Percentiles rank a stretch among this genome's conserved stretches.
phyloP scores from a whole-genome alignment of 164 flowering plant genomes.

The Cinnamomum micranthum region DNA sequence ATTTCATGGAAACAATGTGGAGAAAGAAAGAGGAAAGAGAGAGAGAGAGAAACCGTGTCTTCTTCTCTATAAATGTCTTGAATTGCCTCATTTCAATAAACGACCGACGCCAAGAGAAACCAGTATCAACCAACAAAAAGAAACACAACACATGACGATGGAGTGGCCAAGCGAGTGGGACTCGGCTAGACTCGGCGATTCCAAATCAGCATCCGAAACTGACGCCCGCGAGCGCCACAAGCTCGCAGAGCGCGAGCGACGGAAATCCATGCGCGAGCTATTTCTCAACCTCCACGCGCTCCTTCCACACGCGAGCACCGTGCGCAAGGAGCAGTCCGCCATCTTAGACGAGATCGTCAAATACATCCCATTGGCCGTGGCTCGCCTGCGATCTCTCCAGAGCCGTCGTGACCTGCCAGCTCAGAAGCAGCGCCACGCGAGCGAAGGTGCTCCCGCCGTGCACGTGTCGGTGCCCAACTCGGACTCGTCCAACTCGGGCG shows the following conservation, averaged over 20 bases:
- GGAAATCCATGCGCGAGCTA: slow-evolving; percentile 31
- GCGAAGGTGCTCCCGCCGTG: not conserved
- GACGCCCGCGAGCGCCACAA: slow-evolving; percentile 28
- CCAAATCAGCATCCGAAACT: not conserved
- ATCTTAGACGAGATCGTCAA: slow-evolving; percentile 36
- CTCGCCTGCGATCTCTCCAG: slow-evolving; percentile 29
- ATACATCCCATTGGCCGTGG: slow-evolving; percentile 28
- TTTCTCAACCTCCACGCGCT: slow-evolving; percentile 27
- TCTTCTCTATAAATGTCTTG: too few species aligned
- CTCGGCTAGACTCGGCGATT: not conserved
- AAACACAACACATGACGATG: not conserved
- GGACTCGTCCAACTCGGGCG: not conserved
- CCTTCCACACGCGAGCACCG: slow-evolving; percentile 29
- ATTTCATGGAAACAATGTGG: too few species aligned
- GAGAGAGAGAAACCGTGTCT: too few species aligned
- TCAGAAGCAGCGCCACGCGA: not conserved
- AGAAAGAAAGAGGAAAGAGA: too few species aligned
- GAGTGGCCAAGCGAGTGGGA: not conserved
- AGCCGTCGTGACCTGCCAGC: not conserved
- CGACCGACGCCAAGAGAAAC: too few species aligned
- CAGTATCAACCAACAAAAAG: too few species aligned
- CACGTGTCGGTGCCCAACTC: not conserved
- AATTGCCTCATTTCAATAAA: too few species aligned
- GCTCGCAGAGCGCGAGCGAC: slow-evolving; percentile 28
- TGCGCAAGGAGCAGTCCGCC: slow-evolving; percentile 31